Base-by-base conservation (phyloP, 768 basidiomycete genomes). In the Hydnum rufescens region DNA sequence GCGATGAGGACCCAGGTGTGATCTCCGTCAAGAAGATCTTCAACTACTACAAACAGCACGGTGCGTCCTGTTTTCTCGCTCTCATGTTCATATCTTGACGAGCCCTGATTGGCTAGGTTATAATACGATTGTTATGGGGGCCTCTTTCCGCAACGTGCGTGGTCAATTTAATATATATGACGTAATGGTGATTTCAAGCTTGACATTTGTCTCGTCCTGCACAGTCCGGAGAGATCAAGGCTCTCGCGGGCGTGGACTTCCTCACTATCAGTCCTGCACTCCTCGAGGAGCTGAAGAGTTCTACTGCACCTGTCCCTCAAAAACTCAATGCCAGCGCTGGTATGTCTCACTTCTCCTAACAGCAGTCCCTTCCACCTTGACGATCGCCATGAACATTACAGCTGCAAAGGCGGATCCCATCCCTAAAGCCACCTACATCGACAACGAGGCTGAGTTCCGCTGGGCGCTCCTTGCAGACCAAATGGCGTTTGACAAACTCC, bases 81-180 rank as follows among this genome's bases (percentile, higher is more conserved):
- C 44, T 26, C 26, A 13, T 47, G 8, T 47, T 47, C 26, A 16
- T 28, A 28, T 28, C 44, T 13, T 13, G 13, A 16, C 26, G 26
- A 16, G 8, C 13, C 8, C 8, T 47, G 8, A 26, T 47, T 26
- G 34, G 19, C 19, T 39, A 47, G 44, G 44, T 55, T 97, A 99
- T 77, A 87, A 90, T 63, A 99, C 95, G 60, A 96, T 99, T 68
- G 93, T 97, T 66, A 96, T 97, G 95, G 95, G 93, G 64, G 95
- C 95, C 55, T 93, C 89, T 30, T 96, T 99, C 90, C 85, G 95
- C 65, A 97, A 96, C 73, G 81, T 90, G 60, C 54, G 82, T n/a
- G n/a, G n/a, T 70, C 23, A 2, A 18, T 32, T 23, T 42, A 50
- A 4, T 34, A 6, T 51, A 28, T 50, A 1, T 31, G 5, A 29